Evolutionary conservation across 2,329 filamentous ascomycete genomes (phyloP), one percentile per base, ranked within the genome.

Genomic region (Coleophoma crateriformis): DNA sequence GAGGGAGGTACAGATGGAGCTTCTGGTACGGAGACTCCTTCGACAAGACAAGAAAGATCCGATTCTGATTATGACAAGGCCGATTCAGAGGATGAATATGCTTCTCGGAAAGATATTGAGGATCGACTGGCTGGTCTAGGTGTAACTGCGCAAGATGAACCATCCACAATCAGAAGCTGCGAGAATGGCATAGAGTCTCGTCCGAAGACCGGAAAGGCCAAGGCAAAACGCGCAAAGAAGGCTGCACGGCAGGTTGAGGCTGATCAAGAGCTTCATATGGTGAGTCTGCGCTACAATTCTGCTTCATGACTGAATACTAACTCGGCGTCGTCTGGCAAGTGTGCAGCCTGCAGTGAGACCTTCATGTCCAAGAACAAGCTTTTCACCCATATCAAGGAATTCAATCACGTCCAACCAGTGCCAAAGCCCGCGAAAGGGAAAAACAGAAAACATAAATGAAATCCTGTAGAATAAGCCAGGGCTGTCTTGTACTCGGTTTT

Each of bases 321-420:
- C 5, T 27, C 57, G 20, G 56, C 32, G 15, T 44, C 7, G 7
- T 63, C 72, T 46, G 71, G 77, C 52, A 73, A 69, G 51, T 88
- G 84, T 63, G 70, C 71, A 1, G 68, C 68, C 1, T 88, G 85
- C 62, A 70, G 74, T 41, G 74, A 73, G 12, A 67, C 66, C 0
- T 88, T 87, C 58, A 54, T 74, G 1, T 82, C 78, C 1, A 83
- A 79, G 55, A 82, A 72, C n/a, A 77, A 77, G 54, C 61, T 88
- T 34, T 85, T 85, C 60, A 68, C 76, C 52, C 84, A 88, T 65
- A 70, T 87, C 47, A 76, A 78, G 57, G 72, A 78, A 20, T 64
- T 73, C 17, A 64, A 65, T 19, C 82, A 87, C 68, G 81, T 78
- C 6, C 76, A 78, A 46, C 70, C 69, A 12, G 56, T 68, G 20